Conservation (phyloP, 140 eudicot species). For the Flaveria floridana region DNA sequence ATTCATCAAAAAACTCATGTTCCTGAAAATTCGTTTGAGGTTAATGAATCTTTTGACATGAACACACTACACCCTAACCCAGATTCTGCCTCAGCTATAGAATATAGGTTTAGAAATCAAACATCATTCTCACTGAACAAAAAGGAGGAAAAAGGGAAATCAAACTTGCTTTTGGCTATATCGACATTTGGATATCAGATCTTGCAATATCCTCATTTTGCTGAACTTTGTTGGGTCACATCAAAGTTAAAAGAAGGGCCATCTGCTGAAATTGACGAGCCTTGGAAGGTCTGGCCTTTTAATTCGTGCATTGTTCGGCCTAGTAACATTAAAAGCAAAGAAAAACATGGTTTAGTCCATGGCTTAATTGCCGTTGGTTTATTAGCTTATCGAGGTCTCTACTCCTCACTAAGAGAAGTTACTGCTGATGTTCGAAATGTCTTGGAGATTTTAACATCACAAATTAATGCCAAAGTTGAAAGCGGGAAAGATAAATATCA, state of each 20-base stretch:
- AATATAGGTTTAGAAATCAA: constrained; percentile 27
- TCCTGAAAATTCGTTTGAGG: constrained; percentile 24
- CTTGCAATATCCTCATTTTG: constrained; percentile 82
- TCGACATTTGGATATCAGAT: constrained; percentile 82
- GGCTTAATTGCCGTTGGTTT: constrained; percentile 88
- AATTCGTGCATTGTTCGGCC: constrained; percentile 86
- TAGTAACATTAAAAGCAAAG: constrained; percentile 42
- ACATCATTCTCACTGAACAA: constrained; percentile 30
- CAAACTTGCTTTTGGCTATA: constrained; percentile 65
- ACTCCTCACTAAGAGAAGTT: constrained; percentile 66
- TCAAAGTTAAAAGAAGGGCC: constrained; percentile 96
- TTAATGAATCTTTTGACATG: constrained; percentile 34
- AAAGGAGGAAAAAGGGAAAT: constrained; percentile 58
- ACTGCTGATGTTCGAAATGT: constrained; percentile 69
- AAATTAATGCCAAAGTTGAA: constrained; percentile 62
- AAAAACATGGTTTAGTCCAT: constrained; percentile 57
- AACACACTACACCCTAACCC: constrained; percentile 24
- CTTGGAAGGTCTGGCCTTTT: constrained; percentile 95
- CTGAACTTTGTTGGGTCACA: constrained; percentile 98
- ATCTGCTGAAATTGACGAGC: constrained; percentile 52
- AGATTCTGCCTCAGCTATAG: constrained; percentile 32
- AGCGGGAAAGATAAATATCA: constrained; percentile 66
- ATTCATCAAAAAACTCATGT: constrained; percentile 49
- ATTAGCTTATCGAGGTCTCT: constrained; percentile 82
- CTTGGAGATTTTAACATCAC: constrained; percentile 57